A percentile compares a stretch with the other conserved stretches of the same genome.
Conservation (phyloP, 2,329 filamentous ascomycete species). For the Aspergillus piperis region DNA sequence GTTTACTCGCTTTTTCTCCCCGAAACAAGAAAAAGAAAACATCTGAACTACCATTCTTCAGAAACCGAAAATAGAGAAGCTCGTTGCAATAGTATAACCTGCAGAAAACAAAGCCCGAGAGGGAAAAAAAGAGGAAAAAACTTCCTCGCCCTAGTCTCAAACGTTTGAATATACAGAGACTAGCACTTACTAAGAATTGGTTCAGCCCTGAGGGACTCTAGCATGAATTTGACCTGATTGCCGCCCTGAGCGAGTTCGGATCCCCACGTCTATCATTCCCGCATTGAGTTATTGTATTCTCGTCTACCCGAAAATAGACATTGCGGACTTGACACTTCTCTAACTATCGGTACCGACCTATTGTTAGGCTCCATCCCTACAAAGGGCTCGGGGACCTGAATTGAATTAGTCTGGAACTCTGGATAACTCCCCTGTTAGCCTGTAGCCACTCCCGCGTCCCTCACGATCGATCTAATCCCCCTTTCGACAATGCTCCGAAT, state of each 20-base stretch:
- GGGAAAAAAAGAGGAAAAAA: too few species aligned
- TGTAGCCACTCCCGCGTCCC: background rate
- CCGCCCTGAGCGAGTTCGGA: background rate
- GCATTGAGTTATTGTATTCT: background rate
- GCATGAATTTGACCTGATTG: too few species aligned
- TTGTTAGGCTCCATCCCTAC: background rate
- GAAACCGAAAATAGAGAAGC: background rate
- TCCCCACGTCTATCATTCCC: background rate
- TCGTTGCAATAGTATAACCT: background rate
- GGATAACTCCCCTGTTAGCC: background rate
- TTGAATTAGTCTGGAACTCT: background rate
- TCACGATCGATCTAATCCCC: constrained; percentile 2
- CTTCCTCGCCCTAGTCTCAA: too few species aligned
- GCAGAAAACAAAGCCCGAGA: background rate
- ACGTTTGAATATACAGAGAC: too few species aligned
- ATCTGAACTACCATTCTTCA: background rate
- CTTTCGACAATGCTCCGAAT: constrained; percentile 10
- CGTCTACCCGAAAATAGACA: background rate
- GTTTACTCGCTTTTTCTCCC: background rate
- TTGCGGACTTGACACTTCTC: background rate
- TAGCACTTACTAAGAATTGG: too few species aligned
- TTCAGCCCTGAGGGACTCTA: background rate
- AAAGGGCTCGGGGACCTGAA: background rate
- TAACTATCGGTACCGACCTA: background rate
- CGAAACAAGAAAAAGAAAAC: background rate